These are phyloP conservation scores for Sugiyamaella paludigena DNA, from an alignment of 1,139 yeast species.

Conservation along the genomic window DNA sequence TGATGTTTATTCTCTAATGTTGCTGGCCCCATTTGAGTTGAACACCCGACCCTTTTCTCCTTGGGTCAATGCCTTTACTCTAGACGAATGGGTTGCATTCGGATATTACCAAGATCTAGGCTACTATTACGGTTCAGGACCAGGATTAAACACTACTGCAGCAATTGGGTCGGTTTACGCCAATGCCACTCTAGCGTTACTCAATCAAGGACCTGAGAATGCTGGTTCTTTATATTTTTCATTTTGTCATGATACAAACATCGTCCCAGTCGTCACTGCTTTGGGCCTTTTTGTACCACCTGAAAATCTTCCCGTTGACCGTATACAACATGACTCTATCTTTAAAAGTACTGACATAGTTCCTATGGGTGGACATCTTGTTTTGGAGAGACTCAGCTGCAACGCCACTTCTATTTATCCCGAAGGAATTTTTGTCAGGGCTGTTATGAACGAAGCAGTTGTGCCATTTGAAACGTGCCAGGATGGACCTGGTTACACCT, in stretches of 20 bases:
- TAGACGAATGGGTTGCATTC: slow-evolving; percentile 52
- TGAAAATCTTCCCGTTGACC: slow-evolving; percentile 38
- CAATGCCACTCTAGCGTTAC: slow-evolving; percentile 48
- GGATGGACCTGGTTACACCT: slow-evolving; percentile 62
- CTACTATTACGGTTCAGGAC: slow-evolving; percentile 52
- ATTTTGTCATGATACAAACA: slow-evolving; percentile 61
- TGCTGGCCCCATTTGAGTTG: slow-evolving; percentile 57
- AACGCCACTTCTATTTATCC: slow-evolving; percentile 9
- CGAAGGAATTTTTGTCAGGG: slow-evolving; percentile 46
- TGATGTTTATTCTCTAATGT: slow-evolving; percentile 48
- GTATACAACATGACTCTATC: slow-evolving; percentile 43
- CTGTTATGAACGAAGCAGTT: slow-evolving; percentile 59
- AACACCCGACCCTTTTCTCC: slow-evolving; percentile 56
- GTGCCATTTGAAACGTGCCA: slow-evolving; percentile 49
- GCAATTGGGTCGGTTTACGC: slow-evolving; percentile 51
- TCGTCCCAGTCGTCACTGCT: slow-evolving; percentile 50
- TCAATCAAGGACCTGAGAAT: slow-evolving; percentile 42
- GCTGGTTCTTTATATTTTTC: slow-evolving; percentile 42
- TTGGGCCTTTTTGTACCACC: slow-evolving; percentile 46
- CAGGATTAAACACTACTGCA: slow-evolving; percentile 42
- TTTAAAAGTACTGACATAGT: slow-evolving; percentile 48
- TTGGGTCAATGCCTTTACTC: slow-evolving; percentile 53
- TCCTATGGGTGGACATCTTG: slow-evolving; percentile 59
- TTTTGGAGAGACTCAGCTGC: slow-evolving; percentile 52
- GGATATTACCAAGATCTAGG: slow-evolving; percentile 47